A percentile compares a stretch with the other conserved stretches of the same genome.
These are phyloP conservation scores for Coemansia sp. DNA, from an alignment of 192 early-diverging fungal genomes.

Conservation along the genomic window DNA sequence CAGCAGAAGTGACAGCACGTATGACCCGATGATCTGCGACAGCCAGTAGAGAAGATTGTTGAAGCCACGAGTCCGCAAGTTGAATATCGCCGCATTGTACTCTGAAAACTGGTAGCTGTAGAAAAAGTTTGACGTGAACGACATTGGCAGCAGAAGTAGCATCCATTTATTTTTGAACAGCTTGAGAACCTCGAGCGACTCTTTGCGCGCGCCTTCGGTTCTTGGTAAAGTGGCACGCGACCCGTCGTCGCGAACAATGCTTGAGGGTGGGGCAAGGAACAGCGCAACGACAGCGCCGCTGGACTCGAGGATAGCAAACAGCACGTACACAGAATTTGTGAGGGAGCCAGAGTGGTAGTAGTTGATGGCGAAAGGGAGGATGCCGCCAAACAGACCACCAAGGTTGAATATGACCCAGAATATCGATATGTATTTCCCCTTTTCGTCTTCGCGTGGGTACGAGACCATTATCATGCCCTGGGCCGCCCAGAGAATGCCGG, in stretches of 20 bases:
- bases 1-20: slow-evolving; percentile 64
- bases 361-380: slow-evolving; percentile 69
- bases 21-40: slow-evolving; percentile 73
- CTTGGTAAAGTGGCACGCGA: slow-evolving; percentile 62
- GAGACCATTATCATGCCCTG: slow-evolving; percentile 82
- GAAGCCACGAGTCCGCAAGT: slow-evolving; percentile 67
- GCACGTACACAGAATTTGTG: slow-evolving; percentile 68
- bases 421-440: slow-evolving; percentile 78
- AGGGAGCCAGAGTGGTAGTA: slow-evolving; percentile 60
- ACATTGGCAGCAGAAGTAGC: slow-evolving; percentile 73
- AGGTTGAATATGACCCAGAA: slow-evolving; percentile 84
- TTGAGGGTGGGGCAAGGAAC: slow-evolving; percentile 60
- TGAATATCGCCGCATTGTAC: slow-evolving; percentile 67
- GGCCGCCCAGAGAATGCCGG: slow-evolving; percentile 70
- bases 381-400: slow-evolving; percentile 76
- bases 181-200: slow-evolving; percentile 60
- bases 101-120: slow-evolving; percentile 73
- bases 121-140: slow-evolving; percentile 77
- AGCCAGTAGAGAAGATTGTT: slow-evolving; percentile 82
- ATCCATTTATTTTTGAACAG: slow-evolving; percentile 71
- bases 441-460: slow-evolving; percentile 75
- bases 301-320: slow-evolving; percentile 75
- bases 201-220: slow-evolving; percentile 61
- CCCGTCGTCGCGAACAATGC: slow-evolving; percentile 72
- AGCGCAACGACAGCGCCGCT: slow-evolving; percentile 61